A percentile compares a stretch with the other conserved stretches of the same genome.
Conservation (phyloP, 202 grass and related monocot species). For the Panicum hallii region DNA sequence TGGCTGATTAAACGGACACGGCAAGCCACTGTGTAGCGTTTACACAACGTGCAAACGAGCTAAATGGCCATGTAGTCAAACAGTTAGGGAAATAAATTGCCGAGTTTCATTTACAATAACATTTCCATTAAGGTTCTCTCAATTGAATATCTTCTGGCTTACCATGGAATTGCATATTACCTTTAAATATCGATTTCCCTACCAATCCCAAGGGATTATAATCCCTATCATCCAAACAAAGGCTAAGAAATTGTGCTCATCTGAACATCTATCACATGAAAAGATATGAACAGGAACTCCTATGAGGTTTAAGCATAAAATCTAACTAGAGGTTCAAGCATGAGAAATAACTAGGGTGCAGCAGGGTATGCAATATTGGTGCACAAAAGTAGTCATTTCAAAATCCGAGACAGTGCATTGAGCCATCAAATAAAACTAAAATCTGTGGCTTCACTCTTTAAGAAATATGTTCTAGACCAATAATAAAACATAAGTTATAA, state of each 20-base stretch:
- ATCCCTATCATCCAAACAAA: background rate
- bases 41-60: no score
- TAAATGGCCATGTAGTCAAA: no score
- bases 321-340: slow-evolving; percentile 14
- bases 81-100: slow-evolving; percentile 9
- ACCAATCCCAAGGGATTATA: background rate
- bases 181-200: slow-evolving; percentile 6
- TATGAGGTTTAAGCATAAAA: slow-evolving; percentile 6
- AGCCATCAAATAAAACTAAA: slow-evolving; percentile 19
- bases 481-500: slow-evolving; percentile 10
- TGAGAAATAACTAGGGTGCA: slow-evolving; percentile 24
- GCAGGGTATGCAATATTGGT: slow-evolving; percentile 14
- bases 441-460: slow-evolving; percentile 17
- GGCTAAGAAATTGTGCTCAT: slow-evolving; percentile 5
- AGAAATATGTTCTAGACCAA: slow-evolving; percentile 26
- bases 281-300: background rate
- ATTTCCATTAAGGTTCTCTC: slow-evolving; percentile 22
- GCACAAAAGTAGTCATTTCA: slow-evolving; percentile 8
- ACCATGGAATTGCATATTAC: slow-evolving; percentile 3
- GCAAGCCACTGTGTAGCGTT: no score
- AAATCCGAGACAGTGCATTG: slow-evolving; percentile 24
- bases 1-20: no score
- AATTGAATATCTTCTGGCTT: slow-evolving; percentile 30
- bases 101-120: slow-evolving; percentile 1
- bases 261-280: background rate